These are phyloP conservation scores for Lactarius sp. DNA, from an alignment of 768 basidiomycete species.

Conservation along the genomic window DNA sequence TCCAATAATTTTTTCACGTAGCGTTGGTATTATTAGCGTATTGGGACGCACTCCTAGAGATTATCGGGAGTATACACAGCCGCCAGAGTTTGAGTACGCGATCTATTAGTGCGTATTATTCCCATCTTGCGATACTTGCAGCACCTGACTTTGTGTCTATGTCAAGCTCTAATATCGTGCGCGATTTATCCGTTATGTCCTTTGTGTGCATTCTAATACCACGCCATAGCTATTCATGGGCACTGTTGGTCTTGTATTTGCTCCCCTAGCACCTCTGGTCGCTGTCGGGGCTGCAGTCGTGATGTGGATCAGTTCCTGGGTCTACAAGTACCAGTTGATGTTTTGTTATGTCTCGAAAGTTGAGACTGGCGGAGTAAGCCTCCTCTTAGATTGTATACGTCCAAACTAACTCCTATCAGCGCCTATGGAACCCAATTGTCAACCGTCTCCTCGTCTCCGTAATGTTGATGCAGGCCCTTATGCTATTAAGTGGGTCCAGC, in stretches of 20 bases:
- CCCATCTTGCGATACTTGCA: neutral
- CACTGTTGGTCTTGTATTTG: conserved; percentile 92
- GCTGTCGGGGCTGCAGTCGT: conserved; percentile 75
- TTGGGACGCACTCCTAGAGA: conserved; percentile 89
- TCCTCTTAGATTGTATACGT: neutral
- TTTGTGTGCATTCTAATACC: conserved; percentile 15
- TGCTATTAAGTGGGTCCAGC: conserved; percentile 71
- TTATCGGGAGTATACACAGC: conserved; percentile 85
- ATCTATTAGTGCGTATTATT: conserved; percentile 64
- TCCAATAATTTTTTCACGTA: neutral
- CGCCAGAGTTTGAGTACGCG: conserved; percentile 83
- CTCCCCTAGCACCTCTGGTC: conserved; percentile 90
- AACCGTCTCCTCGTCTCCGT: conserved; percentile 80
- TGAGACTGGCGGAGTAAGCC: conserved; percentile 81
- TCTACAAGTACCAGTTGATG: conserved; percentile 97
- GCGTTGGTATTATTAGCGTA: conserved; percentile 42
- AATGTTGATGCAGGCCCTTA: conserved; percentile 81
- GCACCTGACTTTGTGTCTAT: conserved; percentile 15
- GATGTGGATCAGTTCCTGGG: conserved; percentile 82
- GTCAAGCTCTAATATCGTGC: conserved; percentile 51
- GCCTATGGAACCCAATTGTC: conserved; percentile 89
- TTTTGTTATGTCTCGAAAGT: conserved; percentile 87
- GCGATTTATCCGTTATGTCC: conserved; percentile 29
- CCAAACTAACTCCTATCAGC: conserved; percentile 40
- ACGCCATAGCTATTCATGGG: conserved; percentile 68